phyloP scores from a whole-genome alignment of 2,329 filamentous ascomycete species.

The Colletotrichum sp. region DNA sequence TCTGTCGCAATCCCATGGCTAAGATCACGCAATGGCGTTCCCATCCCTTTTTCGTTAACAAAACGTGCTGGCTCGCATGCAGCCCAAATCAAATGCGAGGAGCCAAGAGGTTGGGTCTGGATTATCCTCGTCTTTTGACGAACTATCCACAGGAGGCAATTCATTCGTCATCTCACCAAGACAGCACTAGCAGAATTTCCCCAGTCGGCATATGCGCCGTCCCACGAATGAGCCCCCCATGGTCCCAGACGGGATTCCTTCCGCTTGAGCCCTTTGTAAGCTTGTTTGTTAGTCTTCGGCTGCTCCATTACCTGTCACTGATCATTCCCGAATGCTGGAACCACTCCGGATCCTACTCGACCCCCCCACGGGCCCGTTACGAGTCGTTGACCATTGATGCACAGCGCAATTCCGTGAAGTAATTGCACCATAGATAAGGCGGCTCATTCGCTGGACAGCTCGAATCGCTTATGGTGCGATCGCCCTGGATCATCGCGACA shows the following conservation, averaged over 20 bases:
- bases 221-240: background rate
- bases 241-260: background rate
- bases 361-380: background rate
- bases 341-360: slow-evolving; percentile 7
- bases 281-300: background rate
- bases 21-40: slow-evolving; percentile 17
- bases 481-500: slow-evolving; percentile 6
- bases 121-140: background rate
- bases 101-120: background rate
- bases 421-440: slow-evolving; percentile 23
- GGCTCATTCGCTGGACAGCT: background rate
- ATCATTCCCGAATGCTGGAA: background rate
- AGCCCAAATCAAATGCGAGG: background rate
- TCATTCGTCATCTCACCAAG: background rate
- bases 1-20: slow-evolving; percentile 22
- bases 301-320: background rate
- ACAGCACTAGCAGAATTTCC: background rate
- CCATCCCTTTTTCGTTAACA: background rate
- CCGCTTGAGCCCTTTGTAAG: background rate
- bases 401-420: slow-evolving; percentile 6
- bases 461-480: slow-evolving; percentile 9
- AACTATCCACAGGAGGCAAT: background rate
- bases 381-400: background rate
- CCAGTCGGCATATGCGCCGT: background rate
- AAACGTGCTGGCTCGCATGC: background rate